Conservation (phyloP, 148 eudicot genomes). For the Chenopodium quinoa region DNA sequence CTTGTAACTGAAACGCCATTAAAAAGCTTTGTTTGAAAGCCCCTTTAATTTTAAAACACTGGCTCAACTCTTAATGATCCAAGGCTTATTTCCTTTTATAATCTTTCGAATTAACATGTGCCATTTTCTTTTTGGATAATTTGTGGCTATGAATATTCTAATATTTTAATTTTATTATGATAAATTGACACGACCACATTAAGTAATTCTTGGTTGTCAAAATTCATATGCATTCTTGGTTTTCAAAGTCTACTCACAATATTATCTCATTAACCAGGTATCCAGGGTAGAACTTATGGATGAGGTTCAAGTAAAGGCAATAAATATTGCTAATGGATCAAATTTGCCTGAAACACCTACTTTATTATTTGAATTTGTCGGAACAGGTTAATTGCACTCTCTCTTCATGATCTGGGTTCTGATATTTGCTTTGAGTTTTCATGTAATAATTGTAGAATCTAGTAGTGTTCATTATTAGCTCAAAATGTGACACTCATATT, state of each 20-base stretch:
- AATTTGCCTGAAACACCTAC: slow-evolving; percentile 83
- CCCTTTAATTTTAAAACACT: neutral
- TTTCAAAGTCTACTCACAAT: neutral
- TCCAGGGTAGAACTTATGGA: slow-evolving; percentile 91
- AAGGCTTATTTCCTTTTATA: neutral
- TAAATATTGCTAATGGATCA: slow-evolving; percentile 84
- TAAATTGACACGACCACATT: neutral
- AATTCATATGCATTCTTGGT: neutral
- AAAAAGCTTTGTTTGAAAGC: neutral
- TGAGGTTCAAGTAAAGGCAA: slow-evolving; percentile 91
- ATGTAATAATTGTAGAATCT: neutral
- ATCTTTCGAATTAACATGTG: neutral
- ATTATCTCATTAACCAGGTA: slow-evolving; percentile 44
- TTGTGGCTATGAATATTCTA: neutral
- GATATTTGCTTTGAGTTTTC: neutral
- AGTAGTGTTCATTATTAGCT: neutral
- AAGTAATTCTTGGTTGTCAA: neutral
- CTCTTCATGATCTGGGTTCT: neutral
- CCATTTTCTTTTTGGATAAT: neutral
- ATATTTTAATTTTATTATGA: neutral
- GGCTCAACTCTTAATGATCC: neutral
- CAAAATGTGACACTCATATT: too few species aligned
- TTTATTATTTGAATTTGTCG: slow-evolving; percentile 86
- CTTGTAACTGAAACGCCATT: neutral
- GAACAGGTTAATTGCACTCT: slow-evolving; percentile 67